Evolutionary conservation across 1,284 basidiomycete genomes (phyloP).

Genomic region (Singerocomus rubriflavus): DNA sequence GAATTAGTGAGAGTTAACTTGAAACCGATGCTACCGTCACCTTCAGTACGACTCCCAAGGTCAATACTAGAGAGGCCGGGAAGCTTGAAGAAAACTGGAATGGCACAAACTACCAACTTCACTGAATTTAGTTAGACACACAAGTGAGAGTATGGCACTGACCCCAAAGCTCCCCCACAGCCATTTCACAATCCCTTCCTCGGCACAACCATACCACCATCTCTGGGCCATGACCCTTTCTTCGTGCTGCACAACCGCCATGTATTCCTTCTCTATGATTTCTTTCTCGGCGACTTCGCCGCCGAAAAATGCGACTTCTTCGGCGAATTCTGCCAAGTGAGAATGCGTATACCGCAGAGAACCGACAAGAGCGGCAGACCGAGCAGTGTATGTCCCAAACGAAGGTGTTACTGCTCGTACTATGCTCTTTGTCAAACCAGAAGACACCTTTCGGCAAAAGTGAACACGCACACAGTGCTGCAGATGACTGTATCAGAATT

Average conservation of each 20-base stretch:
- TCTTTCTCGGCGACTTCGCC: conserved; percentile 93
- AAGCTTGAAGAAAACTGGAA: conserved; percentile 91
- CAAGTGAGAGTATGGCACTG: conserved; percentile 26
- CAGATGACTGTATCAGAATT: conserved; percentile 79
- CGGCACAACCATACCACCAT: conserved; percentile 89
- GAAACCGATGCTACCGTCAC: conserved; percentile 36
- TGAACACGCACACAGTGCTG: conserved; percentile 64
- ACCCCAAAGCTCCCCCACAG: conserved; percentile 94
- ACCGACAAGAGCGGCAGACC: conserved; percentile 85
- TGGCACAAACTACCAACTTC: conserved; percentile 86
- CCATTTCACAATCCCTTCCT: conserved; percentile 98
- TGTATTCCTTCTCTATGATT: conserved; percentile 89
- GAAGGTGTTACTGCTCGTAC: conserved; percentile 89
- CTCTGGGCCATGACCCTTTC: conserved; percentile 78
- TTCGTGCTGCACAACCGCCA: conserved; percentile 85
- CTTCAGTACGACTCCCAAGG: conserved; percentile 84
- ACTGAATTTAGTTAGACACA: conserved; percentile 9
- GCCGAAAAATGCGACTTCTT: conserved; percentile 92
- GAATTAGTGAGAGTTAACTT: not conserved
- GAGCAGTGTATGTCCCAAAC: conserved; percentile 88
- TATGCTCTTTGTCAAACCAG: conserved; percentile 31
- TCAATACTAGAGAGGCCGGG: conserved; percentile 70
- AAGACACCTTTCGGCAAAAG: not conserved
- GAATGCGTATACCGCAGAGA: conserved; percentile 90
- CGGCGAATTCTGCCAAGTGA: conserved; percentile 88